Evolutionary conservation across 306 rosid genomes (phyloP).

Genomic region (Canavalia ensiformis): DNA sequence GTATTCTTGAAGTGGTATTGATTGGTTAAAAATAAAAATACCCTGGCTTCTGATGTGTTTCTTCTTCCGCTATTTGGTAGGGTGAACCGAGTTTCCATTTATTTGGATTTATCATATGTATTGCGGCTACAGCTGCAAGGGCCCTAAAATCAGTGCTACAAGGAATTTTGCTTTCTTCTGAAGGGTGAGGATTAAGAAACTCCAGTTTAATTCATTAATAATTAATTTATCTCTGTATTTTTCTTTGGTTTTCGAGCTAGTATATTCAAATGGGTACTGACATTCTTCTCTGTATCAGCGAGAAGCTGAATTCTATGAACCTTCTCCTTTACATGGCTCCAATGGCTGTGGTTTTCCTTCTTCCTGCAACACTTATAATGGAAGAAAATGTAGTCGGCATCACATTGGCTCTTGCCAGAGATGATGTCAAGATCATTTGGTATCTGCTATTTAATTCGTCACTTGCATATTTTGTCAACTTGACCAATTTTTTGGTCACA

Average conservation of each 20-base stretch:
- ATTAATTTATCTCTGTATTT: slow-evolving; percentile 14
- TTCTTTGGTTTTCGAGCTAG: slow-evolving; percentile 20
- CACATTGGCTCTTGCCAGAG: slow-evolving; percentile 97
- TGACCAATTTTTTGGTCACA: slow-evolving; percentile 98
- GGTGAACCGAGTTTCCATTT: slow-evolving; percentile 99
- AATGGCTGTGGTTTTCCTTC: slow-evolving; percentile 94
- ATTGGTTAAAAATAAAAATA: not conserved
- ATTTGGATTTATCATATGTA: slow-evolving; percentile 91
- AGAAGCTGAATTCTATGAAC: slow-evolving; percentile 99
- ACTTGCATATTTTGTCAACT: slow-evolving; percentile 93
- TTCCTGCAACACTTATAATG: slow-evolving; percentile 97
- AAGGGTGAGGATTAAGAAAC: slow-evolving; percentile 69
- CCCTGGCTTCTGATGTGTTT: slow-evolving; percentile 36
- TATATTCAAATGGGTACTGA: slow-evolving; percentile 48
- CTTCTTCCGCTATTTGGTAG: slow-evolving; percentile 58
- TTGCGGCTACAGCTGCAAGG: slow-evolving; percentile 98
- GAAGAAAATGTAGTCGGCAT: slow-evolving; percentile 98
- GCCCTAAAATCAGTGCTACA: slow-evolving; percentile 96
- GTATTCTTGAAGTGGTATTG: slow-evolving; percentile 13
- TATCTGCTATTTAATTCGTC: slow-evolving; percentile 90
- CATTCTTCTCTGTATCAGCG: slow-evolving; percentile 63
- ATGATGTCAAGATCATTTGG: slow-evolving; percentile 92
- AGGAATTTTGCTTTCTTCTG: slow-evolving; percentile 98
- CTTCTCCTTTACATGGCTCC: slow-evolving; percentile 99
- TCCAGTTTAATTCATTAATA: not conserved